These are phyloP conservation scores for Tanacetum coccineum DNA, from an alignment of 129 eudicot genomes.

Conservation along the genomic window DNA sequence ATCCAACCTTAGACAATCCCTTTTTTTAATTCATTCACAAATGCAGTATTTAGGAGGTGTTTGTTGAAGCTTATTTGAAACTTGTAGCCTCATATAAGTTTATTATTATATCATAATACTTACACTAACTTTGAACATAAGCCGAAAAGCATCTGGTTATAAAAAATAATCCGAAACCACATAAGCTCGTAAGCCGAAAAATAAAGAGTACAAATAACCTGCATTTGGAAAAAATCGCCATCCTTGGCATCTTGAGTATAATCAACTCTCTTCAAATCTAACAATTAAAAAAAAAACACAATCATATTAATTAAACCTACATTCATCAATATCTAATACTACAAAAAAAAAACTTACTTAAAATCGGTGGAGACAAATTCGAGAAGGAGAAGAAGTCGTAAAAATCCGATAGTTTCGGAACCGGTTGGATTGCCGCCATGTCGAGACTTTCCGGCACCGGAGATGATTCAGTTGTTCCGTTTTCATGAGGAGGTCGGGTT, in stretches of 20 bases:
- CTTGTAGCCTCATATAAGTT: too few relatives aligned
- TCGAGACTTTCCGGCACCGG: constrained; percentile 57
- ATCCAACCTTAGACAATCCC: too few relatives aligned
- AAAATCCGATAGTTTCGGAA: constrained; percentile 90
- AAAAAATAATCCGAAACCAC: too few relatives aligned
- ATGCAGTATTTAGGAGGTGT: too few relatives aligned
- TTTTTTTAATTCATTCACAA: too few relatives aligned
- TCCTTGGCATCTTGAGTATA: constrained; percentile 40
- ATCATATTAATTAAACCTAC: background rate
- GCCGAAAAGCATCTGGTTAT: too few relatives aligned
- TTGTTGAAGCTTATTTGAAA: too few relatives aligned
- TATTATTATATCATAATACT: too few relatives aligned
- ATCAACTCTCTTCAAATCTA: constrained; percentile 76
- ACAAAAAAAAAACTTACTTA: constrained; percentile 40
- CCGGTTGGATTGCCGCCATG: constrained; percentile 94
- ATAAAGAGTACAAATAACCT: too few relatives aligned
- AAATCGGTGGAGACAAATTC: constrained; percentile 78
- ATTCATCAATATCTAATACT: too few relatives aligned
- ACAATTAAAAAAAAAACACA: background rate
- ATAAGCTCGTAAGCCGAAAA: background rate
- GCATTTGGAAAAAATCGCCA: constrained; percentile 87
- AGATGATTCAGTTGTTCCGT: constrained; percentile 44
- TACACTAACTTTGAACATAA: too few relatives aligned
- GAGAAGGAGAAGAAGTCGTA: constrained; percentile 90
- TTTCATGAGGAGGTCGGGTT: constrained; percentile 34